phyloP scores from a whole-genome alignment of 306 rosid species.

The Pterocarpus santalinus region DNA sequence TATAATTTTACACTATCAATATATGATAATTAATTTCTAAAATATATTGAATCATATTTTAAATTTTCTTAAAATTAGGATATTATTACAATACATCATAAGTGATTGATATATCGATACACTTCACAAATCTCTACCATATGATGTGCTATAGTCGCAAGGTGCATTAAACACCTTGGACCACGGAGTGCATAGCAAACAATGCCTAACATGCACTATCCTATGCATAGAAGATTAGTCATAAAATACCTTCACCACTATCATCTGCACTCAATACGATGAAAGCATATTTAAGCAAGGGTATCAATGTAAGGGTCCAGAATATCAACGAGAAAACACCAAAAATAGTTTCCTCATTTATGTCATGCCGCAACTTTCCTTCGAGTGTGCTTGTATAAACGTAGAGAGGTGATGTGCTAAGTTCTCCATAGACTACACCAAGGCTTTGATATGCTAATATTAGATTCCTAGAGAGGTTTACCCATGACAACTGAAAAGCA shows the following conservation, averaged over 20 bases:
- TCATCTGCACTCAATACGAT: conserved; percentile 80
- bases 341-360: conserved; percentile 72
- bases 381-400: conserved; percentile 71
- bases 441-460: conserved; percentile 62
- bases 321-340: conserved; percentile 88
- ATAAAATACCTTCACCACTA: conserved; percentile 79
- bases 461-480: conserved; percentile 63
- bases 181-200: too few relatives aligned
- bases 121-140: too few relatives aligned
- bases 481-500: conserved; percentile 69
- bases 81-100: too few relatives aligned
- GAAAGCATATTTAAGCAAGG: conserved; percentile 79
- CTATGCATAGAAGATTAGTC: too few relatives aligned
- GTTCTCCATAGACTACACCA: conserved; percentile 66
- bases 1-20: too few relatives aligned
- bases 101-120: too few relatives aligned
- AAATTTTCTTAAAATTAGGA: too few relatives aligned
- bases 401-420: conserved; percentile 90
- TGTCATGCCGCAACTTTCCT: conserved; percentile 62
- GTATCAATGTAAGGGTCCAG: conserved; percentile 82
- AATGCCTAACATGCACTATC: too few relatives aligned
- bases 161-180: too few relatives aligned
- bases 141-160: too few relatives aligned
- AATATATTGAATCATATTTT: too few relatives aligned
- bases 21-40: too few relatives aligned